Conservation (phyloP, 208 protist genomes). For the Leishmania braziliensis region DNA sequence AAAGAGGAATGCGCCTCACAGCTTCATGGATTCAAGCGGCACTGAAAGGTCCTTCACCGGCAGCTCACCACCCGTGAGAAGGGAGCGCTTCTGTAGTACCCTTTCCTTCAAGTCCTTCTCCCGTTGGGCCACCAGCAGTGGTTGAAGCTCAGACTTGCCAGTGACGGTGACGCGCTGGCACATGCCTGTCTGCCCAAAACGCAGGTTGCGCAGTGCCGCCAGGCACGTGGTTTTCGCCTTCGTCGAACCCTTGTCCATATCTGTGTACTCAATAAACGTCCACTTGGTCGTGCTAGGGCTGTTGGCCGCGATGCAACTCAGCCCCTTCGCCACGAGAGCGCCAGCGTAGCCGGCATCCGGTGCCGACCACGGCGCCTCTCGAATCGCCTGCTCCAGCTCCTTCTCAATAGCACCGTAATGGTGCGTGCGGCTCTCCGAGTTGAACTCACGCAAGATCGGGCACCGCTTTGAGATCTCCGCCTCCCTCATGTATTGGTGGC, state of each 20-base stretch:
- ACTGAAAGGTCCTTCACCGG: slow-evolving; percentile 63
- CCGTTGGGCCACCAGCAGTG: slow-evolving; percentile 34
- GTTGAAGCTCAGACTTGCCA: slow-evolving; percentile 45
- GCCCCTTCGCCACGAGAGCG: slow-evolving; percentile 59
- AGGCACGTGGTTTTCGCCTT: slow-evolving; percentile 40
- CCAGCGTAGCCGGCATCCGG: slow-evolving; percentile 62
- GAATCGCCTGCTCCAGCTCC: slow-evolving; percentile 38
- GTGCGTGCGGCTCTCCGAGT: slow-evolving; percentile 53
- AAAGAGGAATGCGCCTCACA: slow-evolving; percentile 10
- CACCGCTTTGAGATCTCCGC: slow-evolving; percentile 63
- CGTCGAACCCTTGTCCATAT: slow-evolving; percentile 33
- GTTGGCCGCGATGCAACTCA: slow-evolving; percentile 56
- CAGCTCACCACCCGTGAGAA: slow-evolving; percentile 40
- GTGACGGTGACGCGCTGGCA: slow-evolving; percentile 70
- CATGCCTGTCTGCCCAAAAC: slow-evolving; percentile 70
- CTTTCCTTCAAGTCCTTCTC: slow-evolving; percentile 39
- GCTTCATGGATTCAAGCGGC: slow-evolving; percentile 55
- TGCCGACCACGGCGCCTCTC: slow-evolving; percentile 44
- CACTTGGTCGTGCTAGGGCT: slow-evolving; percentile 76
- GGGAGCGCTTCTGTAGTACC: slow-evolving; percentile 30
- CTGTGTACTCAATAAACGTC: slow-evolving; percentile 82
- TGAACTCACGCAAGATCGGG: slow-evolving; percentile 55
- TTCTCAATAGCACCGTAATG: slow-evolving; percentile 46
- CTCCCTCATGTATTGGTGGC: slow-evolving; percentile 70
- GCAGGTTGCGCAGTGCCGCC: slow-evolving; percentile 63